A percentile compares a stretch with the other conserved stretches of the same genome.
phyloP scores from a whole-genome alignment of 495 filamentous ascomycete genomes.

The Massariosphaeria phaeospora region DNA sequence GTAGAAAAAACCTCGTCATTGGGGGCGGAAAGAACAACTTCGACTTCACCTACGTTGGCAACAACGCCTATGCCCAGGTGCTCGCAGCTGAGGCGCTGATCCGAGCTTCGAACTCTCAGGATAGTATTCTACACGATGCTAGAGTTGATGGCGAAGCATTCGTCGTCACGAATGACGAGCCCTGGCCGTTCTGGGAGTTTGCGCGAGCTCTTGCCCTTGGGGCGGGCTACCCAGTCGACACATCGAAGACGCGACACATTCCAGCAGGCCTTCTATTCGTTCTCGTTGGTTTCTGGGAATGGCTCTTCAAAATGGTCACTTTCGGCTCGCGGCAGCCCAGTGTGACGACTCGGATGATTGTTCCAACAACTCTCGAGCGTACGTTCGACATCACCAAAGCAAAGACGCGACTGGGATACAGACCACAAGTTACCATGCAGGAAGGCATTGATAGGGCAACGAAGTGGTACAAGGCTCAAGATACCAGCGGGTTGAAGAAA shows the following conservation, averaged over 20 bases:
- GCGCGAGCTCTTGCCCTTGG: neutral
- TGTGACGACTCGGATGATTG: conserved; percentile 6
- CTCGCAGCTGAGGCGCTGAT: conserved; percentile 10
- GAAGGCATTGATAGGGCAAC: conserved; percentile 1
- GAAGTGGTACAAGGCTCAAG: neutral
- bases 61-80: conserved; percentile 12
- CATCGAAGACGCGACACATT: neutral
- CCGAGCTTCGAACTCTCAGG: neutral
- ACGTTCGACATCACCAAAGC: conserved; percentile 23
- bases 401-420: conserved; percentile 18
- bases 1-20: neutral
- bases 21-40: conserved; percentile 4
- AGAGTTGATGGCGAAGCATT: conserved; percentile 22
- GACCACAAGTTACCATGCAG: conserved; percentile 8
- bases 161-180: conserved; percentile 8
- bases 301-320: conserved; percentile 5
- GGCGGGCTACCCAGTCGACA: neutral
- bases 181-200: conserved; percentile 12
- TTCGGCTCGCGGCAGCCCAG: conserved; percentile 5
- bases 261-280: conserved; percentile 5
- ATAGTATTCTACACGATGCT: neutral
- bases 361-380: neutral
- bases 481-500: neutral
- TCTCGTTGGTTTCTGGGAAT: conserved; percentile 13
- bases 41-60: conserved; percentile 14